Evolutionary conservation across 1,284 basidiomycete species (phyloP).

Genomic region (Apiotrichum gracile): DNA sequence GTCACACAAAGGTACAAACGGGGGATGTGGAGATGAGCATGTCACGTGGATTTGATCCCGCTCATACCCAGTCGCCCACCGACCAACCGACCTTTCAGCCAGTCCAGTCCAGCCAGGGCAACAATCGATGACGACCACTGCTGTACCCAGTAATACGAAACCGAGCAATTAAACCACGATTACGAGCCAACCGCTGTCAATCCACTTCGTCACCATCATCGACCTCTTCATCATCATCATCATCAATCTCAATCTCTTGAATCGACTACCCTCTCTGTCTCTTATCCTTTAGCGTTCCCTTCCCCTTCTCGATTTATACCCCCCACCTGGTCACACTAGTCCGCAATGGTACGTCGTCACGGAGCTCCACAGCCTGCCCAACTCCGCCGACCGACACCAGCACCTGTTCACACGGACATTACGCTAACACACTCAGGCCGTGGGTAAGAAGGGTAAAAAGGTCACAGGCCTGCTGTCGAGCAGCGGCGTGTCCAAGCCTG

Average conservation of each 20-base stretch:
- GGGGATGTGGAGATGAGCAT: neutral
- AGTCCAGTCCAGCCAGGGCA: too few species aligned
- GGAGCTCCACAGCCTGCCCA: neutral
- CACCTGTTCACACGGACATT: neutral
- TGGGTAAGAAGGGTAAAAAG: conserved; percentile 90
- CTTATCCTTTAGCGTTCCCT: too few species aligned
- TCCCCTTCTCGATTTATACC: neutral
- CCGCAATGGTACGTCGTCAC: neutral
- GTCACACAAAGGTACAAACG: too few species aligned
- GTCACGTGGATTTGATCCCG: conserved; percentile 1
- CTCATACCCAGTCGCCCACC: too few species aligned
- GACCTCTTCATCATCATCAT: too few species aligned
- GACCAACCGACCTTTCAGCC: neutral
- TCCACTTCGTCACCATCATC: too few species aligned
- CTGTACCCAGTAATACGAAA: neutral
- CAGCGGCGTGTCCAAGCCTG: conserved; percentile 25
- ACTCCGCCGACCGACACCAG: neutral
- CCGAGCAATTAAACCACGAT: too few species aligned
- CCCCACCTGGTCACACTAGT: neutral
- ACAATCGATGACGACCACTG: neutral
- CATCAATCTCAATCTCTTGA: too few species aligned
- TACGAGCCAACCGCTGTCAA: neutral
- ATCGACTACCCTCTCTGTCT: too few species aligned
- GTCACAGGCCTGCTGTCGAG: conserved; percentile 59
- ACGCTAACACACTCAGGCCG: conserved; percentile 56